Conservation (phyloP, 306 rosid genomes). For the Trifolium subterraneum region DNA sequence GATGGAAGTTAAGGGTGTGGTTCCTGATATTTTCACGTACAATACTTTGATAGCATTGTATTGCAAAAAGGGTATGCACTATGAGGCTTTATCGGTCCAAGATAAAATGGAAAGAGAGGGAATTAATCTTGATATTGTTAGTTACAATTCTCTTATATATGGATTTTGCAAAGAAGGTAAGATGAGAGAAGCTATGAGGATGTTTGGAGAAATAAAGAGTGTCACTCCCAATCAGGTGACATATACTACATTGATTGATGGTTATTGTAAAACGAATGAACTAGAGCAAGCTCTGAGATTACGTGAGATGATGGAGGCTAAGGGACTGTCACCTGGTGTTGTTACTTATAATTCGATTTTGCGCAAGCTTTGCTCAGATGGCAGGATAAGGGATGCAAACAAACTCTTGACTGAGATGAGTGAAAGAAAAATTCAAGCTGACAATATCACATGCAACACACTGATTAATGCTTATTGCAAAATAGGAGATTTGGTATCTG, state of each 20-base stretch:
- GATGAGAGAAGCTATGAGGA: constrained; percentile 83
- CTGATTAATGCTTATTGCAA: constrained; percentile 88
- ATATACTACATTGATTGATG: constrained; percentile 83
- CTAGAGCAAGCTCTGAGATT: constrained; percentile 72
- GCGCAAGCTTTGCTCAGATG: constrained; percentile 75
- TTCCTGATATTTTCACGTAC: constrained; percentile 81
- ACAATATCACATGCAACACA: constrained; percentile 87
- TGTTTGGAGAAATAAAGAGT: constrained; percentile 68
- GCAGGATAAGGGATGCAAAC: constrained; percentile 84
- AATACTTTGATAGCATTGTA: constrained; percentile 84
- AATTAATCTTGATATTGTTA: constrained; percentile 71
- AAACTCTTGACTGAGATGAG: constrained; percentile 81
- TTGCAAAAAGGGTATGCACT: constrained; percentile 77
- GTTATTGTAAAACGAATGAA: constrained; percentile 73
- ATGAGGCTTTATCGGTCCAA: constrained; percentile 76
- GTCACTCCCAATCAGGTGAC: constrained; percentile 75
- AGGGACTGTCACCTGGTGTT: constrained; percentile 75
- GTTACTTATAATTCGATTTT: constrained; percentile 83
- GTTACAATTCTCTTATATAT: constrained; percentile 80
- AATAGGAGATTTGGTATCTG: constrained; percentile 77
- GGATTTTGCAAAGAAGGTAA: constrained; percentile 83
- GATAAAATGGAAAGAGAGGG: constrained; percentile 83
- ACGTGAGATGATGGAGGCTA: constrained; percentile 68
- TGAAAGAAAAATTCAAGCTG: constrained; percentile 75
- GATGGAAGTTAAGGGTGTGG: constrained; percentile 68